These are phyloP conservation scores for Neonothopanus nambi DNA, from an alignment of 1,284 basidiomycete species.

Conservation along the genomic window DNA sequence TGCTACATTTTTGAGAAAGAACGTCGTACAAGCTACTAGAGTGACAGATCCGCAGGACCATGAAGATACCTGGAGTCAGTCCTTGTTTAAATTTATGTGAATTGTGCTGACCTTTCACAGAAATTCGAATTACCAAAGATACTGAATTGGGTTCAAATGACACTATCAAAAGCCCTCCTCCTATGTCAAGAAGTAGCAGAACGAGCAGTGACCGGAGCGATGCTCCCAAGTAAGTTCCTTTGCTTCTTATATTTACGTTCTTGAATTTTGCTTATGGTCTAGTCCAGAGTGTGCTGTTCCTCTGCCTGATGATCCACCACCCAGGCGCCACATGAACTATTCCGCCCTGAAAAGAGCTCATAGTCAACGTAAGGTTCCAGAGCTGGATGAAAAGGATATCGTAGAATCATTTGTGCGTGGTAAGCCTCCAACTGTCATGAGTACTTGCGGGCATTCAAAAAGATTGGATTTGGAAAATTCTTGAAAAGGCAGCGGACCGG, in stretches of 20 bases:
- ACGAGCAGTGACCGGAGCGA: too few species aligned
- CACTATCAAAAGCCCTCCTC: slow-evolving; percentile 56
- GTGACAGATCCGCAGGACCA: slow-evolving; percentile 21
- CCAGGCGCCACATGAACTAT: slow-evolving; percentile 46
- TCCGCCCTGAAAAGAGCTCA: slow-evolving; percentile 71
- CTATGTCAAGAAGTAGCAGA: slow-evolving; percentile 44
- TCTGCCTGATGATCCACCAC: slow-evolving; percentile 27
- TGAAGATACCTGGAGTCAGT: slow-evolving; percentile 60
- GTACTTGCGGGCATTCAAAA: too few species aligned
- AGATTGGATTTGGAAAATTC: slow-evolving; percentile 14
- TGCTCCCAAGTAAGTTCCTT: slow-evolving; percentile 25
- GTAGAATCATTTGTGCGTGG: slow-evolving; percentile 80
- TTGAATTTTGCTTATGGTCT: slow-evolving; percentile 26
- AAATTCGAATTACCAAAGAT: slow-evolving; percentile 61
- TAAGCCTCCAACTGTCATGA: slow-evolving; percentile 28
- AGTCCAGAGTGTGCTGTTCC: slow-evolving; percentile 44
- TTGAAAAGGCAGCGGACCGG: slow-evolving; percentile 70
- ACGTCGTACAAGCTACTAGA: slow-evolving; percentile 69
- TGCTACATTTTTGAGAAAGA: slow-evolving; percentile 65
- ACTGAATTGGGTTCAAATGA: slow-evolving; percentile 78
- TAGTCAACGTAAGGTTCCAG: slow-evolving; percentile 59
- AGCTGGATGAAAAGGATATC: slow-evolving; percentile 69
- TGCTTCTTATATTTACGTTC: slow-evolving; percentile 25
- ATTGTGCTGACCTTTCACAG: slow-evolving; percentile 33
- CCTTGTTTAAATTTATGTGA: neutral